Base-by-base conservation (phyloP, 2,329 filamentous ascomycete species). In the Sporothrix pseudoabietina region DNA sequence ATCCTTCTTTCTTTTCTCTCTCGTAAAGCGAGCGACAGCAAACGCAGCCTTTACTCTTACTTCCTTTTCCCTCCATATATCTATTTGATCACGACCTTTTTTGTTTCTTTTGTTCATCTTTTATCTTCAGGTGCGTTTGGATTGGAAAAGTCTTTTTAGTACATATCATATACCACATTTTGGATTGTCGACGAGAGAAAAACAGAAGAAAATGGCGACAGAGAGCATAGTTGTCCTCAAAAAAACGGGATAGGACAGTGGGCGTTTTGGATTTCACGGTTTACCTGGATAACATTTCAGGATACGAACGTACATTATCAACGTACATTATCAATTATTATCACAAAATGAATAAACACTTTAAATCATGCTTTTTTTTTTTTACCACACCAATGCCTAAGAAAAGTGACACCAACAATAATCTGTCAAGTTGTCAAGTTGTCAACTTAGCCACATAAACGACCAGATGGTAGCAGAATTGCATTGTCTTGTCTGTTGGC, bases 101-200 rank as follows among this genome's bases (percentile, higher is more conserved):
- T 8, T 22, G 16, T 39, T 39, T 16, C 16, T 61, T 16, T 44
- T 61, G 5, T 47, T 30, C 47, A 55, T 55, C 12, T 55, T 22
- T 30, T 66, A 55, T 55, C 12, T 55, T 22, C 55, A 8, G 41
- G 55, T 39, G 55, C 32, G 26, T 41, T n/a, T 57, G 52, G 68
- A 70, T 69, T 68, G 44, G 65, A 68, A 68, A 68, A 52, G 65
- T 35, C 26, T n/a, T 49, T 68, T 47, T 49, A 9, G n/a, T 10
- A 22, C n/a, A 1, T 52, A 7, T 10, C 57, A n/a, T 68, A 68
- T 68, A 35, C 44, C 26, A n/a, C 63, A 49, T 5, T 49, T 41
- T 22, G 44, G 41, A 68, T 49, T 47, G 63, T 49, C 30, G 8
- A 35, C 8, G 63, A 66, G 22, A 66, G 32, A 49, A 68, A 49